Percentiles rank a stretch among this genome's conserved stretches.
Conservation (phyloP, 495 filamentous ascomycete species). For the Schizothecium vesticola region DNA sequence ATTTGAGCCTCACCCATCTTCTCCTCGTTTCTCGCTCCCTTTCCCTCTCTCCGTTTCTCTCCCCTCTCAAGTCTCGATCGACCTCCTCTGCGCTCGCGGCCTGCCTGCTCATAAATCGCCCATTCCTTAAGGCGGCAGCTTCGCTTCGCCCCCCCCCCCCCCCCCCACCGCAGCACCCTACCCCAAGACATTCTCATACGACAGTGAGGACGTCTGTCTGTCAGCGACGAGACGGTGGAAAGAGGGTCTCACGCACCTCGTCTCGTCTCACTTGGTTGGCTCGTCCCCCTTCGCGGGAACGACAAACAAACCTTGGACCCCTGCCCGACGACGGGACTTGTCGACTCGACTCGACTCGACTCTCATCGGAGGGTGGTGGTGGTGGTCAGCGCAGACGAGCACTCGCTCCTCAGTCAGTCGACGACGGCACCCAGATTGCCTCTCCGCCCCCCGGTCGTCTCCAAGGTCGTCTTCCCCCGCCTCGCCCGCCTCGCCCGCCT, state of each 20-base stretch:
- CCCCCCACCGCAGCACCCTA: not conserved
- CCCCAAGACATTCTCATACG: not conserved
- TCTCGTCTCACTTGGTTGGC: not conserved
- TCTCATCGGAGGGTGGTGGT: not conserved
- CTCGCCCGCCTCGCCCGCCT: conserved; percentile 7
- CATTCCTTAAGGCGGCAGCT: not conserved
- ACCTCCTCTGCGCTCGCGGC: too few relatives aligned
- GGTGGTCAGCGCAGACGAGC: not conserved
- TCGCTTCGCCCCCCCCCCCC: not conserved
- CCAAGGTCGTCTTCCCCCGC: not conserved
- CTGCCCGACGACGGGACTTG: not conserved
- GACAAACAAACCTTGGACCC: not conserved
- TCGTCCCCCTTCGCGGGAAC: not conserved
- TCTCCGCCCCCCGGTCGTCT: conserved; percentile 4
- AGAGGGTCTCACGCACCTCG: not conserved
- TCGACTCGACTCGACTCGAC: not conserved
- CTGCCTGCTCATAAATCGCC: not conserved
- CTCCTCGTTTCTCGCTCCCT: not conserved
- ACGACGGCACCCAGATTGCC: not conserved
- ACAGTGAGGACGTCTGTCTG: not conserved
- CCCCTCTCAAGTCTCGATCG: too few relatives aligned
- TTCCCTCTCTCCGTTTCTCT: not conserved
- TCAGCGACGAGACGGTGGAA: not conserved
- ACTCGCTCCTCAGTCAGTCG: not conserved
- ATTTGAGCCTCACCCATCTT: conserved; percentile 13